Evolutionary conservation across 441 rosid species (phyloP), one percentile per base, ranked within the genome.

Genomic region (Theobroma grandiflorum): DNA sequence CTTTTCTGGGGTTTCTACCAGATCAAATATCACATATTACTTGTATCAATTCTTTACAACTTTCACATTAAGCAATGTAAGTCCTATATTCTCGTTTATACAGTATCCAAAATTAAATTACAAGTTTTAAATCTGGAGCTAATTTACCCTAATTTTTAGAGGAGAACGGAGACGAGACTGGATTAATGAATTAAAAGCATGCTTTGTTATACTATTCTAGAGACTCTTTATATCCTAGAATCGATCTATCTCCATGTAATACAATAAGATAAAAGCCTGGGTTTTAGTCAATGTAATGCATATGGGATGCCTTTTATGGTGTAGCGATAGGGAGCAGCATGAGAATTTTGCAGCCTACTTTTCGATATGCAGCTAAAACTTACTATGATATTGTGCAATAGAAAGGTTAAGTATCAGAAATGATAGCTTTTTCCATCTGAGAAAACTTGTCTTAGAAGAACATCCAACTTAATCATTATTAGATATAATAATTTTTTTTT

Each of bases 391-490:
- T 6, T 35, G 14, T 59, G 20, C n/a, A 47, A n/a, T 47, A 53
- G 47, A 37, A 78, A 79, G 76, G 52, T 38, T 72, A 69, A 31
- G 45, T 18, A 80, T 66, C 47, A 57, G 43, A 37, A 72, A 73
- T 52, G 37, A 79, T 75, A 67, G 62, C 20, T 49, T 31, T 16
- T 58, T 42, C 45, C 57, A 18, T 80, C 9, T 53, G 22, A 71
- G 77, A 71, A 72, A 71, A 53, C 80, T 80, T 80, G 42, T 75
- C 79, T 68, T 80, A 61, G 38, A 81, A 81, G 80, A 63, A 40
- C 74, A 70, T 76, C 42, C 72, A 81, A 18, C 72, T 68, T 61
- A 8, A 35, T 61, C 65, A 76, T 69, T 26, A 50, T 75, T 69
- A 35, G 16, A 14, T 42, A 42, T 40, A 66, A 64, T 37, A 4